Evolutionary conservation across 176 grass and related monocot genomes (phyloP).

Genomic region (Raddia distichophylla): DNA sequence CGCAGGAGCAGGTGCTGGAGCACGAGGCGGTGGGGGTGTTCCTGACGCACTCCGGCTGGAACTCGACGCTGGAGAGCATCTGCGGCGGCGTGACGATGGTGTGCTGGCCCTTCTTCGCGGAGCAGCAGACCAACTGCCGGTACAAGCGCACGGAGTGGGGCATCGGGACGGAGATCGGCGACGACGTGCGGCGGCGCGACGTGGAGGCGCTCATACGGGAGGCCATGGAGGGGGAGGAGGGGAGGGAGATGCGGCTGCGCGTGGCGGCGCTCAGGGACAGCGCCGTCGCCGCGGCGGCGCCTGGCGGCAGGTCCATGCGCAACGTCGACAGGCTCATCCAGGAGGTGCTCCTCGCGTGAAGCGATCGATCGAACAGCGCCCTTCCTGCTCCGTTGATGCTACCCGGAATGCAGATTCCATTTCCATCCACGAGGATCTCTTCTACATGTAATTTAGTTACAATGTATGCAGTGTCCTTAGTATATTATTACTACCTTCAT

Average conservation of each 20-base stretch:
- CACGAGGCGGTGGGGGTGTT: conserved; percentile 67
- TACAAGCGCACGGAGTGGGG: conserved; percentile 60
- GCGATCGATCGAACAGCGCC: background rate
- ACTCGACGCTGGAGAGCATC: conserved; percentile 74
- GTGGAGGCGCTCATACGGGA: conserved; percentile 44
- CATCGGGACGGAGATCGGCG: conserved; percentile 46
- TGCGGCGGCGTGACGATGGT: conserved; percentile 52
- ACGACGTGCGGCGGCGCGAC: conserved; percentile 16
- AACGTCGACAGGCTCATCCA: conserved; percentile 42
- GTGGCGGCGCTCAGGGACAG: conserved; percentile 5
- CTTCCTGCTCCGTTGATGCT: background rate
- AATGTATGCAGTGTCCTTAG: too few species aligned
- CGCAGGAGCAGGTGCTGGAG: conserved; percentile 49
- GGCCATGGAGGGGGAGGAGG: conserved; percentile 46
- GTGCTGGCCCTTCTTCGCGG: conserved; percentile 65
- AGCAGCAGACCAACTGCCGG: conserved; percentile 68
- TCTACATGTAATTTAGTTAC: too few species aligned
- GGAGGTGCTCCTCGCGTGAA: conserved; percentile 31
- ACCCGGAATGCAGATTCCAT: background rate
- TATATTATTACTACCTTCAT: too few species aligned
- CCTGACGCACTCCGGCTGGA: conserved; percentile 88
- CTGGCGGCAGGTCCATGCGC: conserved; percentile 11
- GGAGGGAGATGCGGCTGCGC: conserved; percentile 12
- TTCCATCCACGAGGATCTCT: too few species aligned
- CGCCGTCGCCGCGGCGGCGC: conserved; percentile 21